Evolutionary conservation across 2,329 filamentous ascomycete species (phyloP), one percentile per base, ranked within the genome.

Genomic region (Westerdykella ornata): DNA sequence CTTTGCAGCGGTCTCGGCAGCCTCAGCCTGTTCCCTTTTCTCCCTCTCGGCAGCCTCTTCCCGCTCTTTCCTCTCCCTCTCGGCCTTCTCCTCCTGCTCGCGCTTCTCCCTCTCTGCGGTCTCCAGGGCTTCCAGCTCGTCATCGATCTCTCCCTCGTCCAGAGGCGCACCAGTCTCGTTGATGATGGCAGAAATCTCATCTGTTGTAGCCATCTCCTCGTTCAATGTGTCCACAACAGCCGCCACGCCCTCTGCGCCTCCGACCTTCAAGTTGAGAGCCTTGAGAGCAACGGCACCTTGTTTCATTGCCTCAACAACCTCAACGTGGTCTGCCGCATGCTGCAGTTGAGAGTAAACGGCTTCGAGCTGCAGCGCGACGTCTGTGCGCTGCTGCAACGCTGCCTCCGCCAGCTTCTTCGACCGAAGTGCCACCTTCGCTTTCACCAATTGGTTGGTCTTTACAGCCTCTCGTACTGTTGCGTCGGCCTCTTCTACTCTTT

Each of bases 91-190:
- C 15, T 63, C 67, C 58, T 84, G 78, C 69, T 94, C 73, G 46
- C 84, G 80, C 60, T 90, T 85, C 51, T 95, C 78, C 62, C 84
- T 85, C 61, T 94, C 88, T 3, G 51, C 63, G 26, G 62, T 70
- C 66, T 89, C 81, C 69, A 98, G 70, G 3, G 75, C 81, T 51
- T 85, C 84, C 35, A 97, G 74, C 69, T 96, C 90, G 45, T 90
- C 85, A 52, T 96, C 88, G 41, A 97, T 79, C 62, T 94, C 89
- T 15, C 60, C 75, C 58, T 95, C 89, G 62, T 95, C 87, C 22
- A 94, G 57, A 4, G 51, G 49, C 35, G 54, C 42, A 12, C 55
- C 55, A 3, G 57, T 54, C 50, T 92, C 87, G 39, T 81, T 80
- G 47, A 97, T 76, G 31, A 90, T 82, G 41, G 76, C 78, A 19